Conservation (phyloP, 306 rosid species). For the Fragaria iinumae region DNA sequence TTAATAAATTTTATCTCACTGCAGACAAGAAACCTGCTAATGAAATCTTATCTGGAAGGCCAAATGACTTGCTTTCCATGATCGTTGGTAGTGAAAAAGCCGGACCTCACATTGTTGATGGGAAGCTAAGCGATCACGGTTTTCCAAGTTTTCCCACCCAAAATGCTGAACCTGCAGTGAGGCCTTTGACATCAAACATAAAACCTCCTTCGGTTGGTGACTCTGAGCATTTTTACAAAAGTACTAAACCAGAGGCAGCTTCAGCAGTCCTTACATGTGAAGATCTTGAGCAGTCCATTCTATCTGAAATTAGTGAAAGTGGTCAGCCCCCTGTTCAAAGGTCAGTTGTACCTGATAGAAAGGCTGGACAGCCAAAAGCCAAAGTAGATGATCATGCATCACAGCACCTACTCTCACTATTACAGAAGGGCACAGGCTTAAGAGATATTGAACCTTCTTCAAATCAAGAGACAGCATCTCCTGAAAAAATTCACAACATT, state of each 20-base stretch:
- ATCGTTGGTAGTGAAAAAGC: conserved; percentile 75
- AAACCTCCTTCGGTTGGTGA: conserved; percentile 34
- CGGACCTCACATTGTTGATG: conserved; percentile 40
- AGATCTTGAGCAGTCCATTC: conserved; percentile 86
- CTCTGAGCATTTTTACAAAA: conserved; percentile 47
- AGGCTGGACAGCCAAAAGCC: conserved; percentile 45
- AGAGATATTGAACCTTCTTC: conserved; percentile 40
- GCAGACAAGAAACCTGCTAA: conserved; percentile 66
- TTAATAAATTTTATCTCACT: conserved; percentile 17
- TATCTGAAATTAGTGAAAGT: conserved; percentile 63
- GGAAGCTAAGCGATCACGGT: conserved; percentile 35
- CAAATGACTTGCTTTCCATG: conserved; percentile 76
- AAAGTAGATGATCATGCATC: conserved; percentile 70
- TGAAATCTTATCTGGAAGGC: conserved; percentile 50
- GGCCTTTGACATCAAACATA: conserved; percentile 36
- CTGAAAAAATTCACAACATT: conserved; percentile 33
- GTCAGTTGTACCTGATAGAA: conserved; percentile 41
- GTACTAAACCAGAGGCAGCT: conserved; percentile 51
- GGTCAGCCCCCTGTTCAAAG: conserved; percentile 42
- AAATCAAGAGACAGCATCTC: conserved; percentile 30
- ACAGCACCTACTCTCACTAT: conserved; percentile 74
- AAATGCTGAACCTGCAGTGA: conserved; percentile 44
- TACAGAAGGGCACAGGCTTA: conserved; percentile 63
- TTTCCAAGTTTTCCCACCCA: conserved; percentile 41
- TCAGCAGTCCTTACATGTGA: conserved; percentile 86